Conservation (phyloP, 441 rosid species). For the Euphorbia celastroides region DNA sequence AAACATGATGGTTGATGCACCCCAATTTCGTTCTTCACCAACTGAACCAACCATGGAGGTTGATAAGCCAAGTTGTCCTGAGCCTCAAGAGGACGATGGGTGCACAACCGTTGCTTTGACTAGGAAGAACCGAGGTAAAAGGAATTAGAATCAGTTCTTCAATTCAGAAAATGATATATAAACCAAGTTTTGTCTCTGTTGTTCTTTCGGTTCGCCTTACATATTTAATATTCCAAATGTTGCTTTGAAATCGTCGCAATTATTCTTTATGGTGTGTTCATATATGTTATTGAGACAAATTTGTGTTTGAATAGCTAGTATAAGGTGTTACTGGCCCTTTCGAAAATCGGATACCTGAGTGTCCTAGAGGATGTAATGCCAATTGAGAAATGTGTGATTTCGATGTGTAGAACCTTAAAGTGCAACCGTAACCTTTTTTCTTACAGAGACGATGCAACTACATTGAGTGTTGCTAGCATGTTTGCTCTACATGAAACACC, state of each 20-base stretch:
- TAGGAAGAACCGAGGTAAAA: slow-evolving; percentile 31
- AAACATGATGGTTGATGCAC: slow-evolving; percentile 46
- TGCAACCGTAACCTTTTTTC: no score
- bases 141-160: slow-evolving; percentile 26
- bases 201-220: neutral
- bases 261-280: neutral
- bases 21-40: slow-evolving; percentile 19
- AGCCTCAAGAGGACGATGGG: slow-evolving; percentile 64
- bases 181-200: neutral
- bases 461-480: no score
- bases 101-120: slow-evolving; percentile 44
- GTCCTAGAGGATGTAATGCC: neutral
- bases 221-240: neutral
- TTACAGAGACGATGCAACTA: no score
- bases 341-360: neutral
- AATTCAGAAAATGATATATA: neutral
- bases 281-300: neutral
- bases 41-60: slow-evolving; percentile 19
- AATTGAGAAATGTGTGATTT: no score
- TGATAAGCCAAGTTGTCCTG: slow-evolving; percentile 23
- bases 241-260: no score
- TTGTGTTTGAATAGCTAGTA: neutral
- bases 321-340: neutral
- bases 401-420: no score
- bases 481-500: no score